Evolutionary conservation across 352 stramenopile genomes (phyloP).

Genomic region (Globisporangium takayamanum): DNA sequence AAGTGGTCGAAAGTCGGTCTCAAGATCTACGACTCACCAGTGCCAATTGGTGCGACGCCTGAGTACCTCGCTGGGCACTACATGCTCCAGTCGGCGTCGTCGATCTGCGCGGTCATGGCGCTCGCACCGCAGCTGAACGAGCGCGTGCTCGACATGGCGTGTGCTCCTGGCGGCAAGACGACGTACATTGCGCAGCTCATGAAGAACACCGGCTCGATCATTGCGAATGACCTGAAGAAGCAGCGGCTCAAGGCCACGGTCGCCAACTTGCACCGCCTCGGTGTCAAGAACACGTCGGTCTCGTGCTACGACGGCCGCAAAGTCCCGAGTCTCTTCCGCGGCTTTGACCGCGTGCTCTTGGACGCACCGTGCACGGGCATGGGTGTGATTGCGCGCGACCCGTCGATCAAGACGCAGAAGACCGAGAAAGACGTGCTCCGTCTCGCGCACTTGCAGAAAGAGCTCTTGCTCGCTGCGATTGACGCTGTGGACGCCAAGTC

Average conservation of each 20-base stretch:
- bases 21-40: slow-evolving; percentile 97
- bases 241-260: slow-evolving; percentile 96
- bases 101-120: slow-evolving; percentile 98
- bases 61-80: slow-evolving; percentile 99
- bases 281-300: slow-evolving; percentile 97
- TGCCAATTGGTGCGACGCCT: slow-evolving; percentile 98
- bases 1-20: slow-evolving; percentile 99
- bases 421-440: slow-evolving; percentile 88
- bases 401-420: slow-evolving; percentile 98
- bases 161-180: slow-evolving; percentile 98
- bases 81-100: slow-evolving; percentile 99
- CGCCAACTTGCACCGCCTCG: slow-evolving; percentile 98
- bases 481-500: slow-evolving; percentile 96
- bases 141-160: slow-evolving; percentile 97
- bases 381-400: slow-evolving; percentile 98
- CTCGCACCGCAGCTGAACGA: slow-evolving; percentile 95
- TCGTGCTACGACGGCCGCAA: slow-evolving; percentile 97
- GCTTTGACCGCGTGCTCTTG: slow-evolving; percentile 97
- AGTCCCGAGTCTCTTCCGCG: slow-evolving; percentile 90
- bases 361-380: slow-evolving; percentile 98
- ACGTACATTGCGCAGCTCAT: slow-evolving; percentile 99
- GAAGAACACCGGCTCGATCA: slow-evolving; percentile 97
- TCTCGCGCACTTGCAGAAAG: slow-evolving; percentile 97
- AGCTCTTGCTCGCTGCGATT: slow-evolving; percentile 97
- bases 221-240: slow-evolving; percentile 99